phyloP scores from a whole-genome alignment of 495 filamentous ascomycete species.

The Hypomontagnella submonticulosa region DNA sequence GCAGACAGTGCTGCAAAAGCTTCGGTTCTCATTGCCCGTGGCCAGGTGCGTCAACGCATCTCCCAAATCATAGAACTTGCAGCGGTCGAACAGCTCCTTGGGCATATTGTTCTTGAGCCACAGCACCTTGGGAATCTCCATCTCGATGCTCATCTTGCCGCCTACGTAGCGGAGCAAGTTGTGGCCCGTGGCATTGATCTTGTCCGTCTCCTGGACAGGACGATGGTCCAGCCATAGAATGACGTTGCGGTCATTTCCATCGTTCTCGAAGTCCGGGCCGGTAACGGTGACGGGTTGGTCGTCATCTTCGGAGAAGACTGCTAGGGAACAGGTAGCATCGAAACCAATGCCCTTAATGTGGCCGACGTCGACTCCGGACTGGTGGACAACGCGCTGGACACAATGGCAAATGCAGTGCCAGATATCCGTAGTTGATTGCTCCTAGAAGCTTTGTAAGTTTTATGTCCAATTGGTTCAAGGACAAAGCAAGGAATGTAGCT shows the following conservation, averaged over 20 bases:
- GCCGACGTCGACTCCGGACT: slow-evolving; percentile 77
- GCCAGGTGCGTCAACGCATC: slow-evolving; percentile 96
- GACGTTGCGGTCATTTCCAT: slow-evolving; percentile 84
- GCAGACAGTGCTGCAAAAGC: slow-evolving; percentile 92
- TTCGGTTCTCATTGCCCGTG: slow-evolving; percentile 91
- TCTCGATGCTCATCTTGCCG: slow-evolving; percentile 97
- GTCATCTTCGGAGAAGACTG: slow-evolving; percentile 88
- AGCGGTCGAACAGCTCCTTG: slow-evolving; percentile 84
- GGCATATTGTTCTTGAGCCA: slow-evolving; percentile 99
- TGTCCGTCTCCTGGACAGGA: slow-evolving; percentile 85
- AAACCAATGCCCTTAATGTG: slow-evolving; percentile 91
- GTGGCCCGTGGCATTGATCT: slow-evolving; percentile 92
- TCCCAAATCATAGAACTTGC: slow-evolving; percentile 94
- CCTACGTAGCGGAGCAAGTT: slow-evolving; percentile 95
- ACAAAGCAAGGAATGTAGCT: slow-evolving; percentile 20
- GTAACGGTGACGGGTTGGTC: slow-evolving; percentile 91
- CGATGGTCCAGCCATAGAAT: slow-evolving; percentile 95
- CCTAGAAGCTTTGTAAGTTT: slow-evolving; percentile 61
- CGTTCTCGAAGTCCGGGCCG: slow-evolving; percentile 81
- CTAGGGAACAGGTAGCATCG: slow-evolving; percentile 95
- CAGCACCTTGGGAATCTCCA: slow-evolving; percentile 97
- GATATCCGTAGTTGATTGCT: slow-evolving; percentile 98
- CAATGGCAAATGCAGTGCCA: slow-evolving; percentile 90
- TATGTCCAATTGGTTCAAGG: slow-evolving; percentile 7
- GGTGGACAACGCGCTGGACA: slow-evolving; percentile 78